These are phyloP conservation scores for Thelonectria discophora DNA, from an alignment of 2,329 filamentous ascomycete species.

Conservation along the genomic window DNA sequence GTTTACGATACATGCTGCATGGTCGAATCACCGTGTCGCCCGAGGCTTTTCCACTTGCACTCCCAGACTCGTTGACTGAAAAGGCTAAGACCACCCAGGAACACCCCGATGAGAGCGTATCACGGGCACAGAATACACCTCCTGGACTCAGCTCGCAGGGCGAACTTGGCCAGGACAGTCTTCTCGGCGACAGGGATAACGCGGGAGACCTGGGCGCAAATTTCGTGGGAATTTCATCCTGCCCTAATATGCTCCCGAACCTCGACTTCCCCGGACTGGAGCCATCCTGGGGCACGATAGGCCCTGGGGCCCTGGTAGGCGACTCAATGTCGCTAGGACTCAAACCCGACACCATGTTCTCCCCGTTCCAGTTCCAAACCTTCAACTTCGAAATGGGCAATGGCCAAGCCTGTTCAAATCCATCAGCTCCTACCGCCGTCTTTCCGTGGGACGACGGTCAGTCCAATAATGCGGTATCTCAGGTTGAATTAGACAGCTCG, in stretches of 20 bases:
- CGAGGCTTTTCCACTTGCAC: neutral
- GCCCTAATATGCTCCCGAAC: neutral
- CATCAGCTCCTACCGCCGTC: neutral
- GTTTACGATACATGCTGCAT: constrained; percentile 23
- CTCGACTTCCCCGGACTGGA: neutral
- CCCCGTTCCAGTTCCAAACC: neutral
- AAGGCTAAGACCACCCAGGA: neutral
- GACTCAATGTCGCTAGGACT: neutral
- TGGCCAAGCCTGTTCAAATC: neutral
- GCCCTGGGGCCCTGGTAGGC: neutral
- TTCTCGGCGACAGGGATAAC: neutral
- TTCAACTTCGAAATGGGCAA: neutral
- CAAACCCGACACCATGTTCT: neutral
- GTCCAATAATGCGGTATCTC: neutral
- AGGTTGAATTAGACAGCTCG: constrained; percentile 2
- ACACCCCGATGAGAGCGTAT: neutral
- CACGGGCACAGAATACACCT: too few species aligned
- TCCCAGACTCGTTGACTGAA: neutral
- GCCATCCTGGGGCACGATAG: neutral
- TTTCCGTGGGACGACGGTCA: constrained; percentile 6
- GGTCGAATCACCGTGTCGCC: constrained; percentile 10
- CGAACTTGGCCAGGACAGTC: neutral
- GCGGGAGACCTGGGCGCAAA: neutral
- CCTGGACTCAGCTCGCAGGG: neutral
- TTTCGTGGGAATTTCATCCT: neutral